Base-by-base conservation (phyloP, 2,329 filamentous ascomycete genomes). In the Aspergillus sp. region DNA sequence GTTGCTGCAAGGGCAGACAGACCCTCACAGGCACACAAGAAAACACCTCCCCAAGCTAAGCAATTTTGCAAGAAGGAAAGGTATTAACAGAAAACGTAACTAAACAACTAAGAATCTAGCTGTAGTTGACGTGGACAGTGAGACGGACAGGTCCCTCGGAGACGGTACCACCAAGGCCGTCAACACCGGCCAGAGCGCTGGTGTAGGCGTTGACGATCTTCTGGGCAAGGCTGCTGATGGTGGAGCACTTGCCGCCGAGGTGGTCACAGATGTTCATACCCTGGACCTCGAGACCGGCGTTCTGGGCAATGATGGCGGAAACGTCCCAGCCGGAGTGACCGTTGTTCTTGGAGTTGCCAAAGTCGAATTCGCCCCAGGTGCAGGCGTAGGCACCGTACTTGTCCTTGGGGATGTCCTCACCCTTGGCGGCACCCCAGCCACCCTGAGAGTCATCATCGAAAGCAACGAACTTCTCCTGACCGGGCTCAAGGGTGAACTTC, bases 331-430 rank as follows among this genome's bases (percentile, higher is more conserved):
- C 60, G 45, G 62, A 62, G 57, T 53, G 66, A 40, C 50, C 50
- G 30, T 56, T 32, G 56, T 68, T 68, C 41, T 46, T 40, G 26
- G 34, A 26, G 56, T 53, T 60, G 47, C 54, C 56, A 44, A 70
- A 66, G 54, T 63, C 59, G 41, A 69, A 67, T 46, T 70, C 67
- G 52, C 66, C 66, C 65, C 65, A 70, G 52, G 66, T 68, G 52
- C 54, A 59, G n/a, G 63, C 55, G 39, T 63, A 66, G 6, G 53
- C 49, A 34, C 67, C 66, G 37, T 47, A 54, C 6, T 40, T 7
- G 42, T 56, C 52, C 27, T 43, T 57, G 42, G 64, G 63, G 8
- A 66, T 52, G 13, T 40, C 33, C 27, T 53, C 49, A 33, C 59
- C 57, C 37, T 52, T 48, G 34, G 52, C 44, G 35, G 63, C 64